Conservation (phyloP, 345 rosid species). For the Capsella bursapastoris region DNA sequence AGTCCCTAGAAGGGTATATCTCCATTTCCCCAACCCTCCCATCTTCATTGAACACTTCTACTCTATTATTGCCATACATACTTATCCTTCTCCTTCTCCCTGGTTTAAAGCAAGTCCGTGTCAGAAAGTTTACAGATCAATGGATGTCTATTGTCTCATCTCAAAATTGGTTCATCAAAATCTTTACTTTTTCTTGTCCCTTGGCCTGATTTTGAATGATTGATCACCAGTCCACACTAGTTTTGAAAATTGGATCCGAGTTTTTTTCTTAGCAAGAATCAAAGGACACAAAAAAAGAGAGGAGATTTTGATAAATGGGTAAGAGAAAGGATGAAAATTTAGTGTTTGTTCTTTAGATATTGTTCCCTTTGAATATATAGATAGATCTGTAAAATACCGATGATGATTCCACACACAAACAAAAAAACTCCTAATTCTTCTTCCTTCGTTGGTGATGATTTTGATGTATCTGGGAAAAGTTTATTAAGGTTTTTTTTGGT, state of each 20-base stretch:
- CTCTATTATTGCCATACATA: slow-evolving; percentile 76
- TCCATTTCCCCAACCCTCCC: slow-evolving; percentile 82
- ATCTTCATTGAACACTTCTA: slow-evolving; percentile 68
- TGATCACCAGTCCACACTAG: slow-evolving; percentile 41
- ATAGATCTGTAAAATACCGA: slow-evolving; percentile 41
- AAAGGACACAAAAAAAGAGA: not conserved
- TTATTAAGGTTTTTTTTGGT: slow-evolving; percentile 5
- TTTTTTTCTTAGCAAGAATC: slow-evolving; percentile 35
- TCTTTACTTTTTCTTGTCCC: slow-evolving; percentile 33
- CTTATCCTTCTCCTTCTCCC: slow-evolving; percentile 26
- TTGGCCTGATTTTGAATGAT: slow-evolving; percentile 39
- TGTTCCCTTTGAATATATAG: slow-evolving; percentile 16
- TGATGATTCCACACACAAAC: not conserved
- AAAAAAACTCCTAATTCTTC: slow-evolving; percentile 31
- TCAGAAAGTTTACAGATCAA: slow-evolving; percentile 26
- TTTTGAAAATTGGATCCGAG: slow-evolving; percentile 53
- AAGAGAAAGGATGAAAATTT: slow-evolving; percentile 31
- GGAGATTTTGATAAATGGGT: slow-evolving; percentile 16
- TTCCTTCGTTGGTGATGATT: slow-evolving; percentile 40
- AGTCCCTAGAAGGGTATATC: slow-evolving; percentile 63
- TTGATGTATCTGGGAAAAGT: slow-evolving; percentile 24
- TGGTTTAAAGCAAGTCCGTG: not conserved
- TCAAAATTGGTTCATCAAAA: slow-evolving; percentile 40
- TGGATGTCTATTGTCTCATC: slow-evolving; percentile 42
- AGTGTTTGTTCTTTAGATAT: slow-evolving; percentile 33